These are phyloP conservation scores for Rhodotorula mucilaginosa DNA, from an alignment of 1,284 basidiomycete genomes.

Conservation along the genomic window DNA sequence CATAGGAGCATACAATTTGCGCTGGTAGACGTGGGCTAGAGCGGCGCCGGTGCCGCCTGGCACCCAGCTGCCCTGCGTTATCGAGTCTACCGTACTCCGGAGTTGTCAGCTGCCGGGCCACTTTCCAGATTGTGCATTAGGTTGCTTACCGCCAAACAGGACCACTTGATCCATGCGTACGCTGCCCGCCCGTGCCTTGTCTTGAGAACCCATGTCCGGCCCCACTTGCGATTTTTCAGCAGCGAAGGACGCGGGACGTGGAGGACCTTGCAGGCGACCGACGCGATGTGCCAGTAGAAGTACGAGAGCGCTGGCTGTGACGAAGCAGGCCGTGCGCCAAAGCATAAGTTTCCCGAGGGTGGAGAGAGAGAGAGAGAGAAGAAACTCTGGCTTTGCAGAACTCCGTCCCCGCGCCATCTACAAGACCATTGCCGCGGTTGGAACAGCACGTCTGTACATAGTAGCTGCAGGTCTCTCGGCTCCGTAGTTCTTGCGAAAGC, in stretches of 20 bases:
- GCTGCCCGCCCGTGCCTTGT: neutral
- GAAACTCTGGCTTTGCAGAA: neutral
- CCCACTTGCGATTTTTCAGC: neutral
- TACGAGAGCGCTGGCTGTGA: neutral
- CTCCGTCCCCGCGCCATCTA: neutral
- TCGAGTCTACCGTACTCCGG: constrained; percentile 30
- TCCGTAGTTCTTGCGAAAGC: neutral
- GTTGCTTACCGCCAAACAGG: constrained; percentile 29
- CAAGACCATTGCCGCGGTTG: neutral
- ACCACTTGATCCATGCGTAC: constrained; percentile 28
- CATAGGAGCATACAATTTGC: constrained; percentile 32
- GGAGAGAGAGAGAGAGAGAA: neutral
- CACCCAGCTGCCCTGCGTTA: constrained; percentile 37
- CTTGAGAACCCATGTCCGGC: neutral
- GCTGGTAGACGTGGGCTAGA: constrained; percentile 35
- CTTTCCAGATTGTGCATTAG: neutral
- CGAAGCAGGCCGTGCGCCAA: neutral
- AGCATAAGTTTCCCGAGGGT: neutral
- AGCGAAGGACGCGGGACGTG: neutral
- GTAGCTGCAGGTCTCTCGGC: too few relatives aligned
- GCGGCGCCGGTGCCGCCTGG: constrained; percentile 32
- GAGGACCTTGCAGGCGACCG: neutral
- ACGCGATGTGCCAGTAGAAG: neutral
- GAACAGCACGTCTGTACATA: too few relatives aligned
- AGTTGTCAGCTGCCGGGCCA: neutral